phyloP scores from a whole-genome alignment of 768 basidiomycete species.

The Fomitopsis serialis region DNA sequence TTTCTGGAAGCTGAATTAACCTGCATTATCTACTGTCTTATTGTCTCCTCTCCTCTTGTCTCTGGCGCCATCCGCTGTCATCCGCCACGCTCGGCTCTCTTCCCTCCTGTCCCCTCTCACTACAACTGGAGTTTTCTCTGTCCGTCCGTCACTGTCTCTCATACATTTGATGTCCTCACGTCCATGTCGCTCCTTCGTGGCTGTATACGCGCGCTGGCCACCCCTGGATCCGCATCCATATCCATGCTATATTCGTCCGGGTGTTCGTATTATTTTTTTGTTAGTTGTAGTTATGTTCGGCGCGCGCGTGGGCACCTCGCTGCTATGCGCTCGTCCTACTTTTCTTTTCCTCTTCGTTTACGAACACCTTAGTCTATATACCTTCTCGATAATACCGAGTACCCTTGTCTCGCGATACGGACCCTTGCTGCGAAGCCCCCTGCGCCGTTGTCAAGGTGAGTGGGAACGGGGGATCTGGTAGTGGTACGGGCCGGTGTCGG shows the following conservation, averaged over 20 bases:
- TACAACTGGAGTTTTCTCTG: neutral
- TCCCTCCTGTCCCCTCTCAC: neutral
- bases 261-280: neutral
- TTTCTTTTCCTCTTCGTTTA: no score
- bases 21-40: slow-evolving; percentile 7
- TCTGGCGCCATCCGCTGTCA: neutral
- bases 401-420: no score
- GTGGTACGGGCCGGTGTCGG: no score
- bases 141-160: neutral
- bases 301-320: no score
- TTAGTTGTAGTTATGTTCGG: neutral
- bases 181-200: slow-evolving; percentile 1
- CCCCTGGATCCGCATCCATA: neutral
- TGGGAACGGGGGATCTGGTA: no score
- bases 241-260: slow-evolving; percentile 1
- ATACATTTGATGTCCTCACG: neutral
- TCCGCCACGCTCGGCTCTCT: neutral
- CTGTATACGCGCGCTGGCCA: neutral
- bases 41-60: neutral
- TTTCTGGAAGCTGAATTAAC: neutral
- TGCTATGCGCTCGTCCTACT: no score
- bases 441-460: no score
- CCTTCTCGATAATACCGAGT: no score
- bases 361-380: no score
- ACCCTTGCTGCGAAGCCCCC: no score